Conservation (phyloP, 139 green algal species). For the Picochlorum sp. region DNA sequence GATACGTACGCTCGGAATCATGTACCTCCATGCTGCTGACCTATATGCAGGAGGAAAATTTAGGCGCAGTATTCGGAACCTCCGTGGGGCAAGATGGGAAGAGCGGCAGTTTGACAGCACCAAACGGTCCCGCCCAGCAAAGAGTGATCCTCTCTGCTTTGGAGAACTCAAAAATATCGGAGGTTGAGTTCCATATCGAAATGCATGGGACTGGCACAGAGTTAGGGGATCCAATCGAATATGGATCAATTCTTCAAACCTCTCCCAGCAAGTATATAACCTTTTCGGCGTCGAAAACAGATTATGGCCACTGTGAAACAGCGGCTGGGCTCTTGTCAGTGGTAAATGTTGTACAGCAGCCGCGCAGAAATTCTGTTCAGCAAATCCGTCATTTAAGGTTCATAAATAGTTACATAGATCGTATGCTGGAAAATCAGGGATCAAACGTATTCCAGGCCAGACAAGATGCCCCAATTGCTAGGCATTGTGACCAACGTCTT, state of each 20-base stretch:
- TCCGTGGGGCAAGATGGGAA: conserved; percentile 83
- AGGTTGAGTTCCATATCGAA: neutral
- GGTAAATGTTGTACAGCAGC: conserved; percentile 6
- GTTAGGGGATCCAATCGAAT: conserved; percentile 53
- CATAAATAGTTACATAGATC: conserved; percentile 46
- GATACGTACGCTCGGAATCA: conserved; percentile 48
- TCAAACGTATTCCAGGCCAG: neutral
- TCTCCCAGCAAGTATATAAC: conserved; percentile 19
- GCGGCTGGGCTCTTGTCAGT: conserved; percentile 55
- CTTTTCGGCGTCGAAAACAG: conserved; percentile 54
- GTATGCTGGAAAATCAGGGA: neutral
- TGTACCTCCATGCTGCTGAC: conserved; percentile 10
- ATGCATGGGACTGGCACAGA: conserved; percentile 54
- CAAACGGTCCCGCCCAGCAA: conserved; percentile 61
- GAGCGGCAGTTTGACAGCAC: conserved; percentile 70
- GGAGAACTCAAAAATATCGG: neutral
- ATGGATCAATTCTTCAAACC: conserved; percentile 29
- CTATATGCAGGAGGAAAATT: conserved; percentile 10
- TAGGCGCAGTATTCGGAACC: conserved; percentile 37
- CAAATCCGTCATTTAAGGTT: conserved; percentile 13
- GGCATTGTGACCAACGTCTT: neutral
- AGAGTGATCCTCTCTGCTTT: neutral
- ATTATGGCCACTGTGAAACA: conserved; percentile 65
- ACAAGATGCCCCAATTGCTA: neutral
- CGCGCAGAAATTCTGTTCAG: conserved; percentile 8